Percentiles rank a stretch among this genome's conserved stretches.
Conservation (phyloP, 345 rosid species). For the Acer yangbiense region DNA sequence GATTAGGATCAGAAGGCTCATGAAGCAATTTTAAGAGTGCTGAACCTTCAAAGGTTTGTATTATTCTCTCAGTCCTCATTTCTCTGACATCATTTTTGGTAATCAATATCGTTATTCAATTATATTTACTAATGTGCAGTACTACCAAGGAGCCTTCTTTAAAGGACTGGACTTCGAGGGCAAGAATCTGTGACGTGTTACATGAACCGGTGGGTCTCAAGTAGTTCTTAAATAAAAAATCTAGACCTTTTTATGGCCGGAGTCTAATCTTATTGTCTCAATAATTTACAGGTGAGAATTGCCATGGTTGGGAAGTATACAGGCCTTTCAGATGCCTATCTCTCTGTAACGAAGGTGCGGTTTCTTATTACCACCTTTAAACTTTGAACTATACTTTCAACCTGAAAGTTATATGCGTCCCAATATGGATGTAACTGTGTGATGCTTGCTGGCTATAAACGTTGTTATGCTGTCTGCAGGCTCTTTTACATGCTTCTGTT, state of each 20-base stretch:
- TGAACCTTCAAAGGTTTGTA: constrained; percentile 73
- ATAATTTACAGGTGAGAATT: constrained; percentile 68
- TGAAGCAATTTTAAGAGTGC: constrained; percentile 74
- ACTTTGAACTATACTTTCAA: not conserved
- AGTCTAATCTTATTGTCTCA: constrained; percentile 26
- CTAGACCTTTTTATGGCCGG: constrained; percentile 8
- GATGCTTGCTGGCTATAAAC: not conserved
- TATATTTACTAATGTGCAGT: constrained; percentile 42
- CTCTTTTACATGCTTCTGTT: constrained; percentile 96
- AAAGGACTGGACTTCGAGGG: constrained; percentile 73
- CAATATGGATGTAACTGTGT: not conserved
- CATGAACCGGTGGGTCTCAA: constrained; percentile 63
- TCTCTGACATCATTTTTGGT: not conserved
- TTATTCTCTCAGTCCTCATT: constrained; percentile 11
- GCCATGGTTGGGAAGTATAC: constrained; percentile 98
- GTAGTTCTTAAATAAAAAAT: not conserved
- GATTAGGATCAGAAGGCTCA: constrained; percentile 94
- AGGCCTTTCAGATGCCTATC: constrained; percentile 86
- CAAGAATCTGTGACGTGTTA: constrained; percentile 61
- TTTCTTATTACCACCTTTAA: constrained; percentile 4
- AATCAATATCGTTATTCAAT: constrained; percentile 2
- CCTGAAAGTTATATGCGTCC: not conserved
- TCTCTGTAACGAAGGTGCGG: constrained; percentile 74
- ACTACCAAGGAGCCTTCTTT: constrained; percentile 63
- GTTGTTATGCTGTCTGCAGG: constrained; percentile 45